Percentiles rank a stretch among this genome's conserved stretches.
Conservation (phyloP, 2,329 filamentous ascomycete genomes). For the Fusarium marasasianum region DNA sequence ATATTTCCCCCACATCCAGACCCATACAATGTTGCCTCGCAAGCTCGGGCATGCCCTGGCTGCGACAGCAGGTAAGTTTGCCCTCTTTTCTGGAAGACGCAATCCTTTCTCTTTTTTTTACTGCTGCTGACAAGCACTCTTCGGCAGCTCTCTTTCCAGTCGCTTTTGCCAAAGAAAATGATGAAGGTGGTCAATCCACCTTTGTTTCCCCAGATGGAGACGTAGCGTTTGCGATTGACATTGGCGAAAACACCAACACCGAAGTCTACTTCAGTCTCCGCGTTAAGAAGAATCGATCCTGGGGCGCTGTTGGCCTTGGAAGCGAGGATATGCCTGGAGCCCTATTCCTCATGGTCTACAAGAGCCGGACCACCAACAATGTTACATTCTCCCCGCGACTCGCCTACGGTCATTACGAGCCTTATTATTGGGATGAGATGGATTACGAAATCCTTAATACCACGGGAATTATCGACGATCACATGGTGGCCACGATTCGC, state of each 20-base stretch:
- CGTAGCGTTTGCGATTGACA: constrained; percentile 61
- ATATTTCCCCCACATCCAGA: constrained; percentile 15
- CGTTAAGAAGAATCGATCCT: constrained; percentile 56
- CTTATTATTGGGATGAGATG: constrained; percentile 56
- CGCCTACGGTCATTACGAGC: constrained; percentile 61
- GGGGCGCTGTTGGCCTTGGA: constrained; percentile 66
- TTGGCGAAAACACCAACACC: constrained; percentile 56
- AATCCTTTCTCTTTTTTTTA: background rate
- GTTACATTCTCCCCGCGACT: constrained; percentile 67
- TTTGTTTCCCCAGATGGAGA: constrained; percentile 56
- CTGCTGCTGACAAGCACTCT: background rate
- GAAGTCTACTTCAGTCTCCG: constrained; percentile 66
- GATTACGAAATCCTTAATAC: constrained; percentile 55
- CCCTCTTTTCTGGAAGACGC: background rate
- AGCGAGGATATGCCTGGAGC: constrained; percentile 60
- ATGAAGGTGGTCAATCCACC: constrained; percentile 49
- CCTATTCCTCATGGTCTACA: constrained; percentile 66
- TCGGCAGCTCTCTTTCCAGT: constrained; percentile 39
- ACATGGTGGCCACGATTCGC: constrained; percentile 60
- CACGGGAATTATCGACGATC: constrained; percentile 58
- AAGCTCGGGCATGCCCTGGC: constrained; percentile 45
- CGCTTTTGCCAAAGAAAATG: constrained; percentile 41
- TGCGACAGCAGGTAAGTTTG: constrained; percentile 41
- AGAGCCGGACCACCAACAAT: constrained; percentile 55
- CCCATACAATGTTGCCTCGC: constrained; percentile 43